Conservation (phyloP, 495 filamentous ascomycete species). For the Cairneyella variabilis region DNA sequence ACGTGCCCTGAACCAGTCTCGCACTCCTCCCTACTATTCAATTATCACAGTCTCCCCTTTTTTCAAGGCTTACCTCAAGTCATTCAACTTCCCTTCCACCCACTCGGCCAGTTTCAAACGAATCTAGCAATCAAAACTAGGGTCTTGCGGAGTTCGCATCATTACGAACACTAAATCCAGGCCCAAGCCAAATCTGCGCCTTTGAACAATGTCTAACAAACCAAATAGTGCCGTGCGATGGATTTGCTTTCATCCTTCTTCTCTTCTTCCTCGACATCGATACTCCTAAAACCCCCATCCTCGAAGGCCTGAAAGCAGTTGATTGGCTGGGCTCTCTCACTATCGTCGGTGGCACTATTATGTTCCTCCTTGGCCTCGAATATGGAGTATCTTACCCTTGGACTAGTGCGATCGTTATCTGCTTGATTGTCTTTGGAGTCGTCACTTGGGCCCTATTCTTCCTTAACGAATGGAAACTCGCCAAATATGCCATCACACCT, state of each 20-base stretch:
- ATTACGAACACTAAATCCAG: no score
- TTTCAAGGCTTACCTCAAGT: no score
- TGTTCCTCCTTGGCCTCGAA: slow-evolving; percentile 78
- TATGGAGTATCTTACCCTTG: slow-evolving; percentile 74
- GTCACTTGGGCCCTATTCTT: slow-evolving; percentile 59
- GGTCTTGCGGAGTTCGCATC: no score
- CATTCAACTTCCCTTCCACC: no score
- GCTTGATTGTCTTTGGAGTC: slow-evolving; percentile 72
- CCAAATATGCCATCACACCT: slow-evolving; percentile 76
- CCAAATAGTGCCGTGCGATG: slow-evolving; percentile 62
- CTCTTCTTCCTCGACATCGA: slow-evolving; percentile 71
- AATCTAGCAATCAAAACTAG: no score
- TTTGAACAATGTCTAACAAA: no score
- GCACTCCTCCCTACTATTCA: no score
- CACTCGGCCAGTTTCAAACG: no score
- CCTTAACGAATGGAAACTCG: slow-evolving; percentile 66
- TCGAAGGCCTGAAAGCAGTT: slow-evolving; percentile 66
- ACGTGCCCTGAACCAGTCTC: no score
- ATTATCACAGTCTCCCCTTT: no score
- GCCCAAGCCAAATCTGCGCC: no score
- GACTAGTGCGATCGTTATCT: slow-evolving; percentile 70
- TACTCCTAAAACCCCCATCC: slow-evolving; percentile 67
- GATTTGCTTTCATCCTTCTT: slow-evolving; percentile 61
- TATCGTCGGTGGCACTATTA: slow-evolving; percentile 72
- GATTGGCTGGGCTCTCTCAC: slow-evolving; percentile 71